Base-by-base conservation (phyloP, 75 land plant genomes). In the Azolla pinnata region DNA sequence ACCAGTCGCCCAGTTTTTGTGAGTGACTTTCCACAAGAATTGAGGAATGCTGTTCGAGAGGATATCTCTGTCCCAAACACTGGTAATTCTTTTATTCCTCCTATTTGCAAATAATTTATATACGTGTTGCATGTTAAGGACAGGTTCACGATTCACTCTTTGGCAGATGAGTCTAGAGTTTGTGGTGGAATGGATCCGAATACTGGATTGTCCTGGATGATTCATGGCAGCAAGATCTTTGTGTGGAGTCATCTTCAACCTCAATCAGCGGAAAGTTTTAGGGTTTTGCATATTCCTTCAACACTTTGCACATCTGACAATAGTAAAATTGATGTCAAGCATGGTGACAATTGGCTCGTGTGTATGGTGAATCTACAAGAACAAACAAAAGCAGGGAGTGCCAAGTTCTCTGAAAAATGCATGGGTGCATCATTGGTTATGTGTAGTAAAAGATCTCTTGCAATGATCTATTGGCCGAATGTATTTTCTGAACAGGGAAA, bases 121-220 rank as follows among this genome's bases (percentile, higher is more conserved):
- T 28, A 17, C 1, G 1, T 4, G 25, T 3, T 35, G 40, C 14
- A 29, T 56, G 10, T 33, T 29, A 14, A 31, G n/a, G 20, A 32
- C 42, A 55, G 54, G 50, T 44, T 56, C 28, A 18, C 20, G 57
- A 28, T 31, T 4, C n/a, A 16, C 27, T 16, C 5, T 67, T 5
- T 62, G 16, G 7, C 59, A 81, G 79, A 70, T 32, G 67, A 52
- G 44, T 65, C 66, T 32, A 66, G 50, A 31, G 32, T 85, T 29
- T 65, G 67, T 66, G 99, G 99, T 69, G 99, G 99, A n/a, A 81
- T 95, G 71, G 97, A 95, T 59, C 82, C 65, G 61, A 71, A 14
- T 60, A 83, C 81, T 34, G 77, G 74, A 14, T 69, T 90, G 24
- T 73, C 86, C 12, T 95, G 99, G 99, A 73, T 89, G 45, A 60